Evolutionary conservation across 2,329 filamentous ascomycete genomes (phyloP).

Genomic region (Aspergillus transmontanensis): DNA sequence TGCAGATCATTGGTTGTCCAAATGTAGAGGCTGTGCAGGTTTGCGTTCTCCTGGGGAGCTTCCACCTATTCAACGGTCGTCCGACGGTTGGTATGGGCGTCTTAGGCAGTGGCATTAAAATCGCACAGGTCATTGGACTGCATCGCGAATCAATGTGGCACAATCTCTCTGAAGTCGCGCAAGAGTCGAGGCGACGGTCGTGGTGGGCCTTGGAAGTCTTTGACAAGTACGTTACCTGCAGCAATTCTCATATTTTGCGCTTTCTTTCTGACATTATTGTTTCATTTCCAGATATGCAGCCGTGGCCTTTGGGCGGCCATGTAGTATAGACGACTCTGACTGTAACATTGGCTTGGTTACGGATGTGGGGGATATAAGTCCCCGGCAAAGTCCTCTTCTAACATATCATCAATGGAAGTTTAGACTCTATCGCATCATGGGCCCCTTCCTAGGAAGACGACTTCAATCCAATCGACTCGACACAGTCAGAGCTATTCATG

Average conservation of each 20-base stretch:
- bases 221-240: constrained; percentile 7
- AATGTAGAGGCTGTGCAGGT: constrained; percentile 13
- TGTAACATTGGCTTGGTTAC: constrained; percentile 5
- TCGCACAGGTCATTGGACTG: constrained; percentile 12
- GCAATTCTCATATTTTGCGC: neutral
- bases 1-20: constrained; percentile 3
- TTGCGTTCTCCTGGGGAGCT: constrained; percentile 14
- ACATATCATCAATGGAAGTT: constrained; percentile 7
- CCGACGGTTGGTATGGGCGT: constrained; percentile 10
- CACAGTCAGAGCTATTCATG: constrained; percentile 4
- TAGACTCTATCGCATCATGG: constrained; percentile 7
- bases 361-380: constrained; percentile 1
- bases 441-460: neutral
- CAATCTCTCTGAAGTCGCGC: neutral
- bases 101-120: constrained; percentile 13
- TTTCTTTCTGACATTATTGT: neutral
- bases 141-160: constrained; percentile 8
- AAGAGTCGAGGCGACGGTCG: constrained; percentile 5
- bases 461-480: constrained; percentile 7
- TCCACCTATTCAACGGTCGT: constrained; percentile 15
- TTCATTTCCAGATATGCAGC: constrained; percentile 8
- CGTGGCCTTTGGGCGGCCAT: constrained; percentile 12
- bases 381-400: neutral
- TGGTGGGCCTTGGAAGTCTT: constrained; percentile 12
- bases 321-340: constrained; percentile 9